Conservation (phyloP, 208 protist species). For the Trypanosoma scelopori region DNA sequence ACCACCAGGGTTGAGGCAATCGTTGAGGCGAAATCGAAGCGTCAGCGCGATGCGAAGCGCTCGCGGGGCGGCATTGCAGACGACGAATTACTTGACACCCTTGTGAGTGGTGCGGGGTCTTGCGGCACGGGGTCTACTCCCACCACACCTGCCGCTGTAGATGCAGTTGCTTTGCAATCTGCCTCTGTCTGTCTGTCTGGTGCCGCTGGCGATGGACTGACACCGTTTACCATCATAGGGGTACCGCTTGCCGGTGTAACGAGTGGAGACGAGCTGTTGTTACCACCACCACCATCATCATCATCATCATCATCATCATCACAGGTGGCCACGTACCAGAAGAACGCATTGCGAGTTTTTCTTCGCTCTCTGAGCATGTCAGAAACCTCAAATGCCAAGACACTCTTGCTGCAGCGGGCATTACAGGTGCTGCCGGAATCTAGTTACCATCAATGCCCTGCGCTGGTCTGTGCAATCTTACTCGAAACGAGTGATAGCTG, state of each 20-base stretch:
- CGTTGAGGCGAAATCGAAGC: slow-evolving; percentile 21
- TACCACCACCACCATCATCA: not conserved
- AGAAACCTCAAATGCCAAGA: slow-evolving; percentile 42
- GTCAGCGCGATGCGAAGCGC: slow-evolving; percentile 17
- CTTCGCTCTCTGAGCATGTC: slow-evolving; percentile 36
- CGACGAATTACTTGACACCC: slow-evolving; percentile 24
- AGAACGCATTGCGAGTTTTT: slow-evolving; percentile 24
- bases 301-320: too few species aligned
- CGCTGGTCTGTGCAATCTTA: slow-evolving; percentile 45
- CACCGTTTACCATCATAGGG: slow-evolving; percentile 29
- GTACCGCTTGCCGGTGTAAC: slow-evolving; percentile 26
- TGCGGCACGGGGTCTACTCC: not conserved
- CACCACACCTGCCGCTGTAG: not conserved
- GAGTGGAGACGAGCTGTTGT: slow-evolving; percentile 21
- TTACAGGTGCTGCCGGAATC: slow-evolving; percentile 26
- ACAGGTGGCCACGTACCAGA: slow-evolving; percentile 7
- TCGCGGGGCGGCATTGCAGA: slow-evolving; percentile 6
- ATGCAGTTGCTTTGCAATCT: not conserved
- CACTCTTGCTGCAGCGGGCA: slow-evolving; percentile 44
- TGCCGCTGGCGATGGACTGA: not conserved
- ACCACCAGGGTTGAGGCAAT: slow-evolving; percentile 10
- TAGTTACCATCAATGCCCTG: slow-evolving; percentile 31
- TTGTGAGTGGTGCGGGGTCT: slow-evolving; percentile 1
- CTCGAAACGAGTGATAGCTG: slow-evolving; percentile 51
- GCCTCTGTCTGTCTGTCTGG: not conserved